These are phyloP conservation scores for Ogataea populi-albae DNA, from an alignment of 805 yeast species.

Conservation along the genomic window DNA sequence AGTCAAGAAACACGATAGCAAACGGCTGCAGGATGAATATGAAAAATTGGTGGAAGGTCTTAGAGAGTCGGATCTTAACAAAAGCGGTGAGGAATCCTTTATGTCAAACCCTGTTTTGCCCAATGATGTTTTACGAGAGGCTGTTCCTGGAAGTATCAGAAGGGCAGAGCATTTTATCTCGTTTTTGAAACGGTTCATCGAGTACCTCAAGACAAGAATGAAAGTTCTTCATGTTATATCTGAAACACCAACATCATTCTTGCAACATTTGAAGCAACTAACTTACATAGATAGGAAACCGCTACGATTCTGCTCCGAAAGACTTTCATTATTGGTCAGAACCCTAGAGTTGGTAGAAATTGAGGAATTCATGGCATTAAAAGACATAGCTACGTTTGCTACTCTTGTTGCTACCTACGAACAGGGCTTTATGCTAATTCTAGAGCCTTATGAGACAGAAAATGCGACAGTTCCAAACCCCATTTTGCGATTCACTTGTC, in stretches of 20 bases:
- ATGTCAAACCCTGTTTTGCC: conserved; percentile 88
- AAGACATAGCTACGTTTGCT: conserved; percentile 96
- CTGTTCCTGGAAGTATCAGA: conserved; percentile 95
- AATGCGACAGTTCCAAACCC: conserved; percentile 97
- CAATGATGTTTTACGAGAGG: conserved; percentile 81
- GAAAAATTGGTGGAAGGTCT: conserved; percentile 88
- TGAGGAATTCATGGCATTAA: conserved; percentile 89
- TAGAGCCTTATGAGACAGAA: conserved; percentile 94
- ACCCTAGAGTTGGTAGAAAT: conserved; percentile 85
- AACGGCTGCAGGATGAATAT: conserved; percentile 84
- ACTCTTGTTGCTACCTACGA: conserved; percentile 95
- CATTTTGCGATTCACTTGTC: conserved; percentile 84
- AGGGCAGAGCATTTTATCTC: conserved; percentile 97
- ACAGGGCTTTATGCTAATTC: conserved; percentile 81
- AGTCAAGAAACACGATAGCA: conserved; percentile 78
- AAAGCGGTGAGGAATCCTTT: conserved; percentile 59
- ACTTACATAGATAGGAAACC: conserved; percentile 94
- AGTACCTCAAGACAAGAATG: conserved; percentile 94
- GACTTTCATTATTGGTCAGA: conserved; percentile 82
- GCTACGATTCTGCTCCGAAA: conserved; percentile 83
- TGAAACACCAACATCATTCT: conserved; percentile 93
- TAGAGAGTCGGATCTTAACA: conserved; percentile 69
- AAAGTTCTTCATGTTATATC: conserved; percentile 95
- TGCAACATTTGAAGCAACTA: conserved; percentile 88
- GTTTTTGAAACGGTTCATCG: conserved; percentile 87